Base-by-base conservation (phyloP, 495 filamentous ascomycete species). In the Baudoinia panamericana region DNA sequence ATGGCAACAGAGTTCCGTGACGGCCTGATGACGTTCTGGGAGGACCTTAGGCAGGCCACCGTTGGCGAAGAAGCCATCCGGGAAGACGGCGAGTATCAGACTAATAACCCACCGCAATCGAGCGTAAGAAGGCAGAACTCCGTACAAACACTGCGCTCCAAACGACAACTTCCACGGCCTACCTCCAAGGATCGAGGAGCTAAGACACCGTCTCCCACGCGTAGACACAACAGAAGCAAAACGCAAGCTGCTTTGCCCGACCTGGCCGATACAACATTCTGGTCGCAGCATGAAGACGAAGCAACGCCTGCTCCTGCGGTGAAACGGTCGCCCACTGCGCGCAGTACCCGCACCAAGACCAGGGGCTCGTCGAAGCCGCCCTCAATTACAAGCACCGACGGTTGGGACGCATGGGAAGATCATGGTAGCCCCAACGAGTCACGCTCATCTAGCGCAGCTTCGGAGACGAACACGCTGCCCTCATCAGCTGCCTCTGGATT, bases 1-100 rank as follows among this genome's bases (percentile, higher is more conserved):
- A 82, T 96, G 58, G 88, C 90, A 2, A 81, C 80, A 7, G 90
- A 93, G 58, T 72, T 97, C 52, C 78, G 78, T 46, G 75, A 86
- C 28, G 90, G 90, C 0, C 63, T 96, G n/a, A 90, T 84, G 84
- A 94, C 84, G 11, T 97, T 96, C 58, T 71, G 95, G 45, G 90
- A 96, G 55, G 90, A 96, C 59, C 70, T 97, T 19, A 70, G 85
- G 47, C 90, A 97, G 62, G 90, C 84, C 11, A 93, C 90, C 2
- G 83, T 95, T 10, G 90, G 88, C 27, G 90, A 96, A 22, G 90
- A 96, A 59, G 82, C 73, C 9, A 74, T 44, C 2, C 43, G 42
- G 26, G 18, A 8, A 10, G 22, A 15, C 16, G 16, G 9, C 16
- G 3, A 18, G 4, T 22, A 39, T 15, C 26, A 38, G 16, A 10